Conservation (phyloP, 371 early-diverging fungal species). For the Rhizopus microsporus region DNA sequence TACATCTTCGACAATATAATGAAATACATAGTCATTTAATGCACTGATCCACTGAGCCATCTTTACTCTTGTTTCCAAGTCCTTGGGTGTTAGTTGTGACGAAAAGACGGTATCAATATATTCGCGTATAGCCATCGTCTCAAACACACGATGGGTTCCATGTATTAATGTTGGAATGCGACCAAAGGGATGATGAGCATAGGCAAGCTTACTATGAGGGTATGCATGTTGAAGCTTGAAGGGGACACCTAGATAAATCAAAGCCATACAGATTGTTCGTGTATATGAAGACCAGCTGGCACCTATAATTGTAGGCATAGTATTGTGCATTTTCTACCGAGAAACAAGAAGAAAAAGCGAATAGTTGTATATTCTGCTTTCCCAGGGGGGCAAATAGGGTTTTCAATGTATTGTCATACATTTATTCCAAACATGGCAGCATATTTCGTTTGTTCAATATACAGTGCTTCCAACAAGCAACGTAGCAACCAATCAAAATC, state of each 20-base stretch:
- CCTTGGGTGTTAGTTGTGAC: slow-evolving; percentile 16
- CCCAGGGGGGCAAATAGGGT: no score
- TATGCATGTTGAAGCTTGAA: slow-evolving; percentile 20
- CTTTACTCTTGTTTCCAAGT: slow-evolving; percentile 17
- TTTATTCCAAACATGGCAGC: no score
- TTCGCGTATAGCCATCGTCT: slow-evolving; percentile 31
- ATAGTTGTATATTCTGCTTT: no score
- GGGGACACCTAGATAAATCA: slow-evolving; percentile 19
- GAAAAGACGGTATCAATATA: slow-evolving; percentile 24
- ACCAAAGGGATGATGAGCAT: slow-evolving; percentile 40
- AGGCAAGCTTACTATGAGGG: slow-evolving; percentile 25
- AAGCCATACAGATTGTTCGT: slow-evolving; percentile 39
- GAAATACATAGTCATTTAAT: slow-evolving; percentile 33
- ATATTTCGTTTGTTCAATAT: no score
- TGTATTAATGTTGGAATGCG: slow-evolving; percentile 34
- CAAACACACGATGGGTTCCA: slow-evolving; percentile 18
- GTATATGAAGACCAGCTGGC: slow-evolving; percentile 37
- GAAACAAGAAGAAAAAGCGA: no score
- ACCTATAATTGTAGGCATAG: slow-evolving; percentile 23
- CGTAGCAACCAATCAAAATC: no score
- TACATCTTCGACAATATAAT: slow-evolving; percentile 25
- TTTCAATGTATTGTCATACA: no score
- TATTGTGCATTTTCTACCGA: no score
- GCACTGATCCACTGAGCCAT: slow-evolving; percentile 29
- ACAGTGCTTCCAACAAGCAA: no score